phyloP scores from a whole-genome alignment of 495 filamentous ascomycete genomes.

The Penicillium waksmanii region DNA sequence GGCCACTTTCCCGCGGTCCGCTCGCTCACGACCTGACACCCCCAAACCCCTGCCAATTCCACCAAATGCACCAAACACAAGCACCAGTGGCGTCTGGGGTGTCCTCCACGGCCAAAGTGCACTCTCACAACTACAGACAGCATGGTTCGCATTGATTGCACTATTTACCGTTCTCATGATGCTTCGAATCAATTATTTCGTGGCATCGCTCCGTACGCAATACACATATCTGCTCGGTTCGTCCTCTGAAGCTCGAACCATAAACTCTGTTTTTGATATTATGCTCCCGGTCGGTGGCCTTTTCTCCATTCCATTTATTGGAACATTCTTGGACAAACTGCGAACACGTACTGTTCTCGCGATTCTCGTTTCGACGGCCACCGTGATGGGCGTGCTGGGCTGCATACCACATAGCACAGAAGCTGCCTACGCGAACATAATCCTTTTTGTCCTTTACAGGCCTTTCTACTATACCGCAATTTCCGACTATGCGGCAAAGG shows the following conservation, averaged over 20 bases:
- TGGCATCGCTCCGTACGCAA: constrained; percentile 85
- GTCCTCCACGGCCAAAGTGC: constrained; percentile 79
- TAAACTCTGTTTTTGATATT: constrained; percentile 89
- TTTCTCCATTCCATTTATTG: constrained; percentile 84
- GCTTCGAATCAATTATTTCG: constrained; percentile 97
- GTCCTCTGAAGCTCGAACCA: constrained; percentile 56
- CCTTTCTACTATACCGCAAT: constrained; percentile 59
- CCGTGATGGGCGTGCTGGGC: constrained; percentile 78
- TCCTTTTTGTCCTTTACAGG: constrained; percentile 69
- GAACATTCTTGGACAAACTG: constrained; percentile 75
- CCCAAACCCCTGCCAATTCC: background rate
- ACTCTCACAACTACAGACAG: constrained; percentile 71
- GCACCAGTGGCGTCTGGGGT: constrained; percentile 82
- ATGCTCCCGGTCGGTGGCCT: constrained; percentile 87
- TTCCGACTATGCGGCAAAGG: constrained; percentile 87
- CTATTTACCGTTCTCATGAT: constrained; percentile 89
- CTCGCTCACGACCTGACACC: background rate
- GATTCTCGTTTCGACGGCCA: constrained; percentile 72
- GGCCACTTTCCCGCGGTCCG: background rate
- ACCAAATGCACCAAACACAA: constrained; percentile 46
- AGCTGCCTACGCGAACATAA: constrained; percentile 78
- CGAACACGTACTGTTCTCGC: constrained; percentile 75
- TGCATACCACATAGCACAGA: constrained; percentile 65
- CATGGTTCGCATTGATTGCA: constrained; percentile 88
- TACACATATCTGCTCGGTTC: constrained; percentile 77